These are phyloP conservation scores for Hirsutella rhossiliensis DNA, from an alignment of 2,329 filamentous ascomycete species.

Conservation along the genomic window DNA sequence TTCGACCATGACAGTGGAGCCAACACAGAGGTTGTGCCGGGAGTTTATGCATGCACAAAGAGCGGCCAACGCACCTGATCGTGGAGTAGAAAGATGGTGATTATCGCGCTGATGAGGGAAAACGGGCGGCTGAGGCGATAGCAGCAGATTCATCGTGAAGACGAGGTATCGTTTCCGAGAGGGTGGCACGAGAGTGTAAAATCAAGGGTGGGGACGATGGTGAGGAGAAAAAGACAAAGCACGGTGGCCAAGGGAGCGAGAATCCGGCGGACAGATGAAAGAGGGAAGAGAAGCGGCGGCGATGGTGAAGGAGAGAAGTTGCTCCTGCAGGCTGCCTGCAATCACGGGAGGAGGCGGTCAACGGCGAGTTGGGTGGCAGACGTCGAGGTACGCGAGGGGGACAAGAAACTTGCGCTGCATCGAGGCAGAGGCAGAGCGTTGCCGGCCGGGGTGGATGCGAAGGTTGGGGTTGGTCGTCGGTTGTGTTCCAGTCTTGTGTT, in stretches of 20 bases:
- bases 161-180: conserved; percentile 2
- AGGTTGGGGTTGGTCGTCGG: no score
- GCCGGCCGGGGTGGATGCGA: neutral
- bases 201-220: no score
- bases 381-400: neutral
- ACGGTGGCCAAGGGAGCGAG: no score
- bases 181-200: neutral
- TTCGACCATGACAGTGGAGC: neutral
- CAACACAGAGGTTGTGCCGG: no score
- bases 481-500: no score
- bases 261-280: no score
- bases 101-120: conserved; percentile 48
- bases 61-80: conserved; percentile 36
- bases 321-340: conserved; percentile 2
- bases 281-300: no score
- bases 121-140: conserved; percentile 46
- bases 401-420: neutral
- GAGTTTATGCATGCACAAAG: neutral
- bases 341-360: conserved; percentile 6
- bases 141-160: conserved; percentile 47
- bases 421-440: neutral
- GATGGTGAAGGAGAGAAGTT: neutral
- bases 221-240: no score
- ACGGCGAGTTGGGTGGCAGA: conserved; percentile 1
- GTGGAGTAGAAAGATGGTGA: conserved; percentile 39